Evolutionary conservation across 192 early-diverging fungal genomes (phyloP).

Genomic region (Coemansia sp.): DNA sequence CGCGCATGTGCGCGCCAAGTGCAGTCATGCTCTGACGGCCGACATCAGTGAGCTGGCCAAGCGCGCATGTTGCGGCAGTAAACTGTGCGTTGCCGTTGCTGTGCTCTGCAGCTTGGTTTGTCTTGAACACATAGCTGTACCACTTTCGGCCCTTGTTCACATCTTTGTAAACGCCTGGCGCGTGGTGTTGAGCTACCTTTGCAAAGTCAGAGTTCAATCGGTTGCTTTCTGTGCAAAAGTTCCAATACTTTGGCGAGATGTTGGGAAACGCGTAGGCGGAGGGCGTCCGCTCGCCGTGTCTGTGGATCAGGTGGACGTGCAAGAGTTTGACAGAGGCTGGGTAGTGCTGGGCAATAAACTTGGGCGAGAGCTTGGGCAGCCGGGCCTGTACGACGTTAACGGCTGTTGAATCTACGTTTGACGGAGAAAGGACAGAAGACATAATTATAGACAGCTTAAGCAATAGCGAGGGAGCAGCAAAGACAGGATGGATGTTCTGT

Average conservation of each 20-base stretch:
- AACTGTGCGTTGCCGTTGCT: conserved; percentile 4
- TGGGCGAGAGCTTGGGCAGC: conserved; percentile 37
- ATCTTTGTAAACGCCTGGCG: not conserved
- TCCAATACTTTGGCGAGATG: conserved; percentile 31
- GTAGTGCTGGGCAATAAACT: conserved; percentile 45
- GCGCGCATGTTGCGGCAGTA: conserved; percentile 36
- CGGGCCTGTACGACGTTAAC: conserved; percentile 15
- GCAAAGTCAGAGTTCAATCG: conserved; percentile 28
- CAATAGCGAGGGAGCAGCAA: not conserved
- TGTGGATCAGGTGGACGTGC: conserved; percentile 51
- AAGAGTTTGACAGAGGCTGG: conserved; percentile 40
- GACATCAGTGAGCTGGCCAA: conserved; percentile 59
- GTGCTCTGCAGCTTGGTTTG: conserved; percentile 3
- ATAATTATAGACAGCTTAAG: not conserved
- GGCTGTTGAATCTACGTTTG: conserved; percentile 2
- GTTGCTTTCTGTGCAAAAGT: conserved; percentile 33
- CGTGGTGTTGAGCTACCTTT: conserved; percentile 5
- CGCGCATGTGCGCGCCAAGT: conserved; percentile 52
- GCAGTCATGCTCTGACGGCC: conserved; percentile 54
- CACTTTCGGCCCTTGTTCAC: not conserved
- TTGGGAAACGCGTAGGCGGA: conserved; percentile 5
- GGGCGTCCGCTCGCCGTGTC: conserved; percentile 53
- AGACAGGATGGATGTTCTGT: not conserved
- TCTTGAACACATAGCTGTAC: conserved; percentile 21
- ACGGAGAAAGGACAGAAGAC: not conserved